These are phyloP conservation scores for Lecanicillium sp. DNA, from an alignment of 2,329 filamentous ascomycete species.

Conservation along the genomic window DNA sequence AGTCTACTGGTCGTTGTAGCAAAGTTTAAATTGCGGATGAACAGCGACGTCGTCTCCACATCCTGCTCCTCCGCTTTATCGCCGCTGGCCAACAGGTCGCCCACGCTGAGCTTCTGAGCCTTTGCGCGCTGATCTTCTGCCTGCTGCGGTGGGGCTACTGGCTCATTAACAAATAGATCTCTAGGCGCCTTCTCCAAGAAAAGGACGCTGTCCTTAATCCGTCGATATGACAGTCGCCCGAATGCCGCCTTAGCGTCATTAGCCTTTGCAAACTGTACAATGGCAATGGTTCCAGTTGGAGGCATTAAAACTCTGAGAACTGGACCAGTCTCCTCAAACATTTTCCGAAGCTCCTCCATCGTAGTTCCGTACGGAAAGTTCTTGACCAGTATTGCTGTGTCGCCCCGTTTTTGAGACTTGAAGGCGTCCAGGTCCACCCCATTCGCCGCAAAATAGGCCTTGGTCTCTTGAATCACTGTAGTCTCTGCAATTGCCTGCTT, in stretches of 20 bases:
- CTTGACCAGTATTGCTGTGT: constrained; percentile 84
- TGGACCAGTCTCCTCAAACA: constrained; percentile 81
- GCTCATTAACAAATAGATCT: constrained; percentile 53
- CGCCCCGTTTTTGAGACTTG: constrained; percentile 74
- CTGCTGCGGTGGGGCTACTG: constrained; percentile 13
- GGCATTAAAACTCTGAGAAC: constrained; percentile 83
- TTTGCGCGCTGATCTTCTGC: constrained; percentile 29
- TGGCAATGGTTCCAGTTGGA: constrained; percentile 84
- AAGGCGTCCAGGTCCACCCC: constrained; percentile 91
- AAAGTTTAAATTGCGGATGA: constrained; percentile 92
- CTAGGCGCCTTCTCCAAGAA: constrained; percentile 92
- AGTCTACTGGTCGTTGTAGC: constrained; percentile 71
- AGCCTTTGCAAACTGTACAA: constrained; percentile 77
- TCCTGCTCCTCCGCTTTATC: constrained; percentile 45
- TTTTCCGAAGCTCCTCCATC: constrained; percentile 64
- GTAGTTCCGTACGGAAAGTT: constrained; percentile 85
- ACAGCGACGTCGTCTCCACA: constrained; percentile 67
- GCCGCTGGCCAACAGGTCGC: constrained; percentile 57
- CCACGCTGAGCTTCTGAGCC: constrained; percentile 56
- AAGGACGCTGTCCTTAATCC: constrained; percentile 82
- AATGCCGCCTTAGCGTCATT: constrained; percentile 79
- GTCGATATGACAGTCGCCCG: constrained; percentile 75
- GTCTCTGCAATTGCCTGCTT: constrained; percentile 97
- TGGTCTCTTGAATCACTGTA: constrained; percentile 91
- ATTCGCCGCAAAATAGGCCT: constrained; percentile 78